Evolutionary conservation across 2,329 filamentous ascomycete species (phyloP), one percentile per base, ranked within the genome.

Genomic region (Aspergillus latus): DNA sequence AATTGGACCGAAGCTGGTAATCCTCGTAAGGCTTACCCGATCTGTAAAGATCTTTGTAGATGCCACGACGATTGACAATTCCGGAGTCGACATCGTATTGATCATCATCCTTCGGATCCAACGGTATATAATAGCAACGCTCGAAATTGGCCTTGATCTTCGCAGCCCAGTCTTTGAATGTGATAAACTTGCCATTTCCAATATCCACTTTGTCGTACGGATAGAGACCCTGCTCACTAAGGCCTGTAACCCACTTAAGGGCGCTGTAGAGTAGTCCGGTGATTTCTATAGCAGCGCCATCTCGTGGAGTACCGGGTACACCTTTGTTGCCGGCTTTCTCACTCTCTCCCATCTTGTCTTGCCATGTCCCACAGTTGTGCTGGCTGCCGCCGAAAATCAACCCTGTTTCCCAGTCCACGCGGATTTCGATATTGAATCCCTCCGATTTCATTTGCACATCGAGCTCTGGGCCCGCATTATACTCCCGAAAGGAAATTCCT

Each of bases 321-420:
- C 94, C 95, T 77, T 97, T 97, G 68, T 87, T 96, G 57, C 89
- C 88, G 13, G 95, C 94, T 59, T 87, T 89, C 62, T 89, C 86
- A 60, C 92, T 96, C 74, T 99, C 94, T n/a, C 94, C 94, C 94
- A 99, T 99, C 82, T 99, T 99, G 80, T 99, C 94, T 92, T 97
- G 97, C 94, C 94, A 99, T 1, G 94, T 99, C 51, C 94, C 94
- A 66, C 95, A 99, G 74, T 99, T 99, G 75, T 79, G 82, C 69
- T 97, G 92, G 68, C 90, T 97, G 34, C 95, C 94, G 54, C 95
- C 94, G 68, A 95, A 96, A 56, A 99, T 87, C 61, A 99, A 84
- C 21, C 94, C 95, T 4, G 86, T 94, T 32, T 83, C 79, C 93
- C 93, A 97, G 71, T 99, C 93, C 9, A 96, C 90, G 58, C 89